Conservation (phyloP, 2,329 filamentous ascomycete species). For the Hypoxylon rubiginosum region DNA sequence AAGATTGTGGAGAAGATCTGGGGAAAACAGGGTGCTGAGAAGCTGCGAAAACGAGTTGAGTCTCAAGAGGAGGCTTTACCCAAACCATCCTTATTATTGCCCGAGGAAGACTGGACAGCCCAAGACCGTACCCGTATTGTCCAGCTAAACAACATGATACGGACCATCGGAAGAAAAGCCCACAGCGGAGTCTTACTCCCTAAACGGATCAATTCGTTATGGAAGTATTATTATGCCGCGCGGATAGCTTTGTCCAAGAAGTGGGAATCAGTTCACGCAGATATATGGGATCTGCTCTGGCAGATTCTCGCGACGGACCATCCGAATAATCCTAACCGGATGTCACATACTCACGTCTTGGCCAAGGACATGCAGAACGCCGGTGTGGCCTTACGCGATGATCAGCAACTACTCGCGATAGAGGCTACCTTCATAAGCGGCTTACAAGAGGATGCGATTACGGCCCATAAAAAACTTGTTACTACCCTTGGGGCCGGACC, state of each 20-base stretch:
- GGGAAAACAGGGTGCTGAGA: conserved; percentile 49
- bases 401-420: conserved; percentile 75
- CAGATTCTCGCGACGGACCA: conserved; percentile 67
- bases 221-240: conserved; percentile 65
- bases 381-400: conserved; percentile 65
- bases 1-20: conserved; percentile 48
- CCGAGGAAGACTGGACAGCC: conserved; percentile 30
- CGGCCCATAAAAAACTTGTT: conserved; percentile 73
- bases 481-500: conserved; percentile 64
- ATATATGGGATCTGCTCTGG: conserved; percentile 77
- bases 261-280: conserved; percentile 69
- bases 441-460: conserved; percentile 70
- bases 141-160: conserved; percentile 49
- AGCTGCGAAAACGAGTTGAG: conserved; percentile 48
- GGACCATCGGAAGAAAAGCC: conserved; percentile 39
- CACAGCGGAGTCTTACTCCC: conserved; percentile 26
- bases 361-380: conserved; percentile 75
- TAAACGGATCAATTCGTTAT: conserved; percentile 50
- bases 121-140: conserved; percentile 37
- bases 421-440: conserved; percentile 76
- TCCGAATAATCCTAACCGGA: conserved; percentile 65
- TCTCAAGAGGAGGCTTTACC: conserved; percentile 27
- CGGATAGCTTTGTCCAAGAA: conserved; percentile 59
- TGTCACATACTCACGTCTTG: conserved; percentile 72
- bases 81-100: conserved; percentile 25